These are phyloP conservation scores for Chamaecrista fasciculata DNA, from an alignment of 306 rosid species.

Conservation along the genomic window DNA sequence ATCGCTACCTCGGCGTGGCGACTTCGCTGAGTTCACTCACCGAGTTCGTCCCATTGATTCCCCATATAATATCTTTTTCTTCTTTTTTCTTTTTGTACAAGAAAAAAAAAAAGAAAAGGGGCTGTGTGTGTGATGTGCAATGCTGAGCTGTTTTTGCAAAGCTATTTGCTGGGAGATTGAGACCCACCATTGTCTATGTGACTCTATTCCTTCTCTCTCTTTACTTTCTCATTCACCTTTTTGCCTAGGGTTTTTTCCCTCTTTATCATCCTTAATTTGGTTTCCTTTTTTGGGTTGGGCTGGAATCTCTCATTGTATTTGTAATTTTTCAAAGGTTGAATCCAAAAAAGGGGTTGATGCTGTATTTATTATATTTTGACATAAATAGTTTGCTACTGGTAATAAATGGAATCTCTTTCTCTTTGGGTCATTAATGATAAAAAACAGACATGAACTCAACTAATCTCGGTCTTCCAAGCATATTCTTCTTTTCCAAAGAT, in stretches of 20 bases:
- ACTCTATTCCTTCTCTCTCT: slow-evolving; percentile 2
- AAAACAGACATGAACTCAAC: not conserved
- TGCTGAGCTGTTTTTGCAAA: slow-evolving; percentile 58
- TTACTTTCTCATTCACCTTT: slow-evolving; percentile 16
- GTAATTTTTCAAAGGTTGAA: slow-evolving; percentile 54
- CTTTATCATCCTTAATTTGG: not conserved
- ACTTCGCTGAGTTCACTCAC: slow-evolving; percentile 57
- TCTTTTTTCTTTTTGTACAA: not conserved
- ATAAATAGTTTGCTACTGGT: slow-evolving; percentile 37
- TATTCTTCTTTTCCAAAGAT: no score
- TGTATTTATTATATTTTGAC: slow-evolving; percentile 35
- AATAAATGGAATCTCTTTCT: slow-evolving; percentile 35
- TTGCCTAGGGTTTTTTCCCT: slow-evolving; percentile 20
- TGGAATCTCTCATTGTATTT: slow-evolving; percentile 64
- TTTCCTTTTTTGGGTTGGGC: slow-evolving; percentile 32
- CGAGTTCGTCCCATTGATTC: not conserved
- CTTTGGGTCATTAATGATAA: not conserved
- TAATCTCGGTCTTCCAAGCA: no score
- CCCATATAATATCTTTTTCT: no score
- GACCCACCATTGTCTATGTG: slow-evolving; percentile 64
- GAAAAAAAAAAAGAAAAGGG: slow-evolving; percentile 8
- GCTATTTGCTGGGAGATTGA: slow-evolving; percentile 30
- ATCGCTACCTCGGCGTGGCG: slow-evolving; percentile 91
- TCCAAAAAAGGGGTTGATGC: slow-evolving; percentile 30
- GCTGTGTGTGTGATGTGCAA: slow-evolving; percentile 45